Conservation (phyloP, 2,329 filamentous ascomycete species). For the Curvularia sp. region DNA sequence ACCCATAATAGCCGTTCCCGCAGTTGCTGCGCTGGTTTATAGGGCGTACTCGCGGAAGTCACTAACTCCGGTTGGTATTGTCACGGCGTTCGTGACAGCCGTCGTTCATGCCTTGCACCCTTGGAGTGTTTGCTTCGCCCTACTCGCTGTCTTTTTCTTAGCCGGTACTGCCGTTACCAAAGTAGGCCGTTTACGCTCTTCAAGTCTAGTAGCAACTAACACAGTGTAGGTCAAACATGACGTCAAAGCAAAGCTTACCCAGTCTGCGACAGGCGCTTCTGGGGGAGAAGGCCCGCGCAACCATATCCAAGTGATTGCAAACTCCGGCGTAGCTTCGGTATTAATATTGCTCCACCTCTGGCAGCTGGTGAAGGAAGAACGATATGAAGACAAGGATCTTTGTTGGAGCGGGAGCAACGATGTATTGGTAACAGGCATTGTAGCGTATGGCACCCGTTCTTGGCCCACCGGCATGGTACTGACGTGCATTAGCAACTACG, state of each 20-base stretch:
- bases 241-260: slow-evolving; percentile 80
- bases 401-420: slow-evolving; percentile 53
- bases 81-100: slow-evolving; percentile 76
- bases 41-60: slow-evolving; percentile 59
- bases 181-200: slow-evolving; percentile 52
- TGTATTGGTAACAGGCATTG: slow-evolving; percentile 56
- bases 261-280: slow-evolving; percentile 73
- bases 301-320: slow-evolving; percentile 88
- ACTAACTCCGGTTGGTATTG: slow-evolving; percentile 77
- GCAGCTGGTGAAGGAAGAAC: slow-evolving; percentile 50
- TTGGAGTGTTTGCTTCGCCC: slow-evolving; percentile 87
- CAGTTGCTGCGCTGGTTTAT: slow-evolving; percentile 49
- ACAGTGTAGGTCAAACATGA: slow-evolving; percentile 77
- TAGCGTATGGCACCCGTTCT: slow-evolving; percentile 47
- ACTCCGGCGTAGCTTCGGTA: slow-evolving; percentile 79
- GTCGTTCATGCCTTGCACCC: slow-evolving; percentile 86
- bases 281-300: slow-evolving; percentile 84
- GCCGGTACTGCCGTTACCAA: slow-evolving; percentile 84
- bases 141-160: slow-evolving; percentile 85
- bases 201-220: background rate
- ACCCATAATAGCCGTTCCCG: slow-evolving; percentile 40
- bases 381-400: slow-evolving; percentile 30
- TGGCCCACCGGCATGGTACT: slow-evolving; percentile 14
- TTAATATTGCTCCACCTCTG: slow-evolving; percentile 61
- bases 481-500: slow-evolving; percentile 75